Conservation (phyloP, 176 grass and related monocot species). For the Areca catechu region DNA sequence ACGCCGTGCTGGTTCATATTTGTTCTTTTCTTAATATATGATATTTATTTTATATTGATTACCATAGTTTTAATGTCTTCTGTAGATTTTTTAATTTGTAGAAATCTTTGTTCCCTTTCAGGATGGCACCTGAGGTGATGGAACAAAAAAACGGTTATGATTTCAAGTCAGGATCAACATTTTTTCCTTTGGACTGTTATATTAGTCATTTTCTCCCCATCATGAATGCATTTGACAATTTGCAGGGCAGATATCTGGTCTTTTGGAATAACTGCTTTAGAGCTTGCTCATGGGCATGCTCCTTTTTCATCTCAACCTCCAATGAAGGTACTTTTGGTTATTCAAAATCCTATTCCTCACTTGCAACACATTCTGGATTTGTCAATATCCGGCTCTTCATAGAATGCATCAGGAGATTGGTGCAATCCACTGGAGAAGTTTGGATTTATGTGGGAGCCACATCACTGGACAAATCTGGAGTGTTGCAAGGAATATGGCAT, state of each 20-base stretch:
- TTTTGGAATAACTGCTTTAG: slow-evolving; percentile 96
- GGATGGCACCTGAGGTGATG: slow-evolving; percentile 99
- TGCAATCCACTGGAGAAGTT: too few relatives aligned
- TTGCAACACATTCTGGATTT: too few relatives aligned
- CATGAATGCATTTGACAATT: slow-evolving; percentile 17
- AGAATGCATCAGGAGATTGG: too few relatives aligned
- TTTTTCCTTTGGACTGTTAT: slow-evolving; percentile 1
- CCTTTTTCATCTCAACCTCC: slow-evolving; percentile 96
- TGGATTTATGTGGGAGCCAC: too few relatives aligned
- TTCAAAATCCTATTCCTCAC: background rate
- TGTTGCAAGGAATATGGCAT: too few relatives aligned
- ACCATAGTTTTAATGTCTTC: too few relatives aligned
- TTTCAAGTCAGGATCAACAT: slow-evolving; percentile 61
- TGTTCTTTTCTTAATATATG: background rate
- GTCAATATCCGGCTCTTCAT: too few relatives aligned
- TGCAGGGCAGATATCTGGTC: slow-evolving; percentile 98
- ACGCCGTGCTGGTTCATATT: slow-evolving; percentile 82
- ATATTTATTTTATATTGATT: background rate
- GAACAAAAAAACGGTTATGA: slow-evolving; percentile 85
- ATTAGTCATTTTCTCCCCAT: slow-evolving; percentile 8
- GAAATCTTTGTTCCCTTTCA: slow-evolving; percentile 2
- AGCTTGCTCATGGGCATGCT: slow-evolving; percentile 95
- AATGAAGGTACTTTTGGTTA: slow-evolving; percentile 60
- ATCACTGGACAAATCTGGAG: too few relatives aligned
- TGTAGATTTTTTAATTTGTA: too few relatives aligned